Evolutionary conservation across 345 rosid species (phyloP).

Genomic region (Punica granatum): DNA sequence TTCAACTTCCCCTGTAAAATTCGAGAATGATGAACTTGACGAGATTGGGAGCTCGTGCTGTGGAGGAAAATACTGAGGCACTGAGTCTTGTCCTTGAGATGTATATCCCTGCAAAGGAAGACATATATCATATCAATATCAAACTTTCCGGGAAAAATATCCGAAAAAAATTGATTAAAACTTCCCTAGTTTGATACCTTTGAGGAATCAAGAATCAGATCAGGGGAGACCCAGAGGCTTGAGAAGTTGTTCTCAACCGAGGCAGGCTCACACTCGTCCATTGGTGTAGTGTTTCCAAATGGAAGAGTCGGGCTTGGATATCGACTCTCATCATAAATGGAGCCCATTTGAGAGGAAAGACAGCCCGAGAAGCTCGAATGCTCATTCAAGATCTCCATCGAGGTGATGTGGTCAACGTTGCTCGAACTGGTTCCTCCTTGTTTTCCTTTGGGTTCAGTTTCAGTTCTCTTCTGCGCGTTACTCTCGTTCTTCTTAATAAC

Average conservation of each 20-base stretch:
- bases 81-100: slow-evolving; percentile 29
- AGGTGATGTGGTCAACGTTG: slow-evolving; percentile 19
- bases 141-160: too few species aligned
- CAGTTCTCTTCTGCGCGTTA: slow-evolving; percentile 26
- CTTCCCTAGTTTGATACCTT: slow-evolving; percentile 25
- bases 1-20: slow-evolving; percentile 47
- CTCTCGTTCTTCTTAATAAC: slow-evolving; percentile 57
- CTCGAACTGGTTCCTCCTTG: slow-evolving; percentile 28
- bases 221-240: slow-evolving; percentile 45
- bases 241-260: slow-evolving; percentile 25
- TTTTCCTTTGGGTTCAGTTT: slow-evolving; percentile 25
- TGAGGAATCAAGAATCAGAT: slow-evolving; percentile 52
- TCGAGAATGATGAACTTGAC: slow-evolving; percentile 34
- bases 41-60: slow-evolving; percentile 26
- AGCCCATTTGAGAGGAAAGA: slow-evolving; percentile 24
- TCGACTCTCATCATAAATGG: slow-evolving; percentile 14
- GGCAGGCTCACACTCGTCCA: slow-evolving; percentile 20
- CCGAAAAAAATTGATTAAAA: too few species aligned
- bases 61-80: slow-evolving; percentile 27
- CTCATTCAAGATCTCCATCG: slow-evolving; percentile 33
- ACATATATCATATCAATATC: neutral
- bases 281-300: slow-evolving; percentile 20
- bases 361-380: slow-evolving; percentile 25
- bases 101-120: slow-evolving; percentile 27
- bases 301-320: slow-evolving; percentile 46